A percentile compares a stretch with the other conserved stretches of the same genome.
These are phyloP conservation scores for Pezicula rhizophila DNA, from an alignment of 2,329 filamentous ascomycete genomes.

Conservation along the genomic window DNA sequence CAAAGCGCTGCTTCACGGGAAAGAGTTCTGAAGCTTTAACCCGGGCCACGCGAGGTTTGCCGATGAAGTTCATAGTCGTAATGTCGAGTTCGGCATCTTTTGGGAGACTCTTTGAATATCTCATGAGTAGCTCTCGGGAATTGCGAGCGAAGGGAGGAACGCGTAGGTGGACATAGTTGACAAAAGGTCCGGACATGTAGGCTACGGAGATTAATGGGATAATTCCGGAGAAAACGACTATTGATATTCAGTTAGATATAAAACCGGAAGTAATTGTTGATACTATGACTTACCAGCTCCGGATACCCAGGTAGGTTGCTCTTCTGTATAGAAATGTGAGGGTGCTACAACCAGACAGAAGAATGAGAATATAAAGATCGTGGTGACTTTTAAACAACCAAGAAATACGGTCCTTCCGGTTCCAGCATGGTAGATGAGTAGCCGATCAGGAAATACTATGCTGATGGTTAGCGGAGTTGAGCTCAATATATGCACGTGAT, in stretches of 20 bases:
- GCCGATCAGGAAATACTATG: slow-evolving; percentile 46
- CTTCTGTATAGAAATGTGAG: slow-evolving; percentile 18
- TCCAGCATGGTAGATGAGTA: slow-evolving; percentile 73
- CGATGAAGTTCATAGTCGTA: slow-evolving; percentile 34
- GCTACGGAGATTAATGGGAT: slow-evolving; percentile 60
- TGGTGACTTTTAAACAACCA: slow-evolving; percentile 64
- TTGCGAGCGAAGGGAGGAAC: slow-evolving; percentile 60
- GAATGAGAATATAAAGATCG: slow-evolving; percentile 62
- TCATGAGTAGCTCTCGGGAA: slow-evolving; percentile 49
- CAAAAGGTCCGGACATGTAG: slow-evolving; percentile 63
- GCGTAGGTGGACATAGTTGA: slow-evolving; percentile 64
- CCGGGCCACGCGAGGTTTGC: slow-evolving; percentile 27
- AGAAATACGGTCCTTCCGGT: slow-evolving; percentile 61
- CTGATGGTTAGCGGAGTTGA: no score
- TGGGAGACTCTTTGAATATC: slow-evolving; percentile 43
- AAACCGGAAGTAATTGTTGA: neutral
- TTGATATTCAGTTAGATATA: slow-evolving; percentile 5
- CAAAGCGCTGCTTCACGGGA: slow-evolving; percentile 20
- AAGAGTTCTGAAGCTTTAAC: slow-evolving; percentile 22
- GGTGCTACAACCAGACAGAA: slow-evolving; percentile 58
- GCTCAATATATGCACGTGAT: no score
- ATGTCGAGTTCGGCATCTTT: slow-evolving; percentile 32
- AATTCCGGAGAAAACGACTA: slow-evolving; percentile 54
- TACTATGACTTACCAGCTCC: slow-evolving; percentile 15
- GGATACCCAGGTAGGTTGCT: slow-evolving; percentile 22